These are phyloP conservation scores for Musa balbisiana DNA, from an alignment of 202 grass and related monocot species.

Conservation along the genomic window DNA sequence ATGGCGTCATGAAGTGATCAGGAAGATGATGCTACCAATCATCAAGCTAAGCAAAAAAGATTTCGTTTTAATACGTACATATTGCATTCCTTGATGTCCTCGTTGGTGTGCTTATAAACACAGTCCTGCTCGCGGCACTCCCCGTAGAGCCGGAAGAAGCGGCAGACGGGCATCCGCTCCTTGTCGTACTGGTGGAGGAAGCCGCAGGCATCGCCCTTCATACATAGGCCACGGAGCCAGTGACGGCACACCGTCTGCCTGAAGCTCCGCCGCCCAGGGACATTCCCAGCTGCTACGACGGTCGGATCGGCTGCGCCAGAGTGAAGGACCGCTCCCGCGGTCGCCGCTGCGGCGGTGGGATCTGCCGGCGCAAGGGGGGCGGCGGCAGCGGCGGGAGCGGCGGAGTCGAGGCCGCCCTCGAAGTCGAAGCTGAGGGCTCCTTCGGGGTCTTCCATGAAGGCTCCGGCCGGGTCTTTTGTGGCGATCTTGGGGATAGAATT, in stretches of 20 bases:
- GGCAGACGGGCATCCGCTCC: conserved; percentile 96
- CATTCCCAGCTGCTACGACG: not conserved
- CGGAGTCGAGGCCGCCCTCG: conserved; percentile 71
- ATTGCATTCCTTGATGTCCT: conserved; percentile 97
- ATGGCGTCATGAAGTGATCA: not conserved
- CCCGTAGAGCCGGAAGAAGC: conserved; percentile 82
- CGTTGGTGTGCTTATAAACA: conserved; percentile 85
- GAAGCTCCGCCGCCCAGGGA: conserved; percentile 63
- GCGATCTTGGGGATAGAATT: too few relatives aligned
- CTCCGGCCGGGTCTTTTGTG: too few relatives aligned
- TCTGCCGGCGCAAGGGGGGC: not conserved
- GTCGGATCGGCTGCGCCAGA: not conserved
- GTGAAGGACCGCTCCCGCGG: not conserved
- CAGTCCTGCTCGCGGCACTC: conserved; percentile 94
- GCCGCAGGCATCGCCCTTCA: conserved; percentile 90
- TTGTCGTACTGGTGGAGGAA: conserved; percentile 99
- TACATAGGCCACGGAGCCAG: conserved; percentile 94
- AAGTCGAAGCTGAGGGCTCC: conserved; percentile 88
- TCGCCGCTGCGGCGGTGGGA: conserved; percentile 10
- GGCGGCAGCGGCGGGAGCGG: not conserved
- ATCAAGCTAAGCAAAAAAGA: not conserved
- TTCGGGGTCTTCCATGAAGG: conserved; percentile 68
- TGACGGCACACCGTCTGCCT: conserved; percentile 94
- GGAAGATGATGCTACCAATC: too few relatives aligned
- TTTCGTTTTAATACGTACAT: conserved; percentile 36